Conservation (phyloP, 78 protist species). For the Tieghemostelium lacteum region DNA sequence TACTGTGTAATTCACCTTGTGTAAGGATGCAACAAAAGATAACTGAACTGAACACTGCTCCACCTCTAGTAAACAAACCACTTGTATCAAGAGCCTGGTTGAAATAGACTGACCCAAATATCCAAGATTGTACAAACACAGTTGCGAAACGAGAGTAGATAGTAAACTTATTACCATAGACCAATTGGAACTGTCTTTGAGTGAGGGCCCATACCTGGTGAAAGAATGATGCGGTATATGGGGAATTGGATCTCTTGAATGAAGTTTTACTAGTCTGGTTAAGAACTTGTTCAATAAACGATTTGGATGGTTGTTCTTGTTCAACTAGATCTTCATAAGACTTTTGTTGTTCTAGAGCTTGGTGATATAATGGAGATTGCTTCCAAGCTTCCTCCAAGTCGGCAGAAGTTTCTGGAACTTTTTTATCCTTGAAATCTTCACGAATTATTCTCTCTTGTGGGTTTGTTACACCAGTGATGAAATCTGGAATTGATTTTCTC, state of each 20-base stretch:
- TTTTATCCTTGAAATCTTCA: conserved; percentile 36
- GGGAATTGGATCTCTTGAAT: background rate
- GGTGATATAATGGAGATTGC: background rate
- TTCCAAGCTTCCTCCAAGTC: conserved; percentile 68
- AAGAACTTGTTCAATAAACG: conserved; percentile 22
- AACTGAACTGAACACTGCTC: conserved; percentile 38
- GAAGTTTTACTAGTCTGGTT: conserved; percentile 26
- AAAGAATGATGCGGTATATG: conserved; percentile 40
- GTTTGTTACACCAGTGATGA: conserved; percentile 72
- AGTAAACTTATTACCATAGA: conserved; percentile 58
- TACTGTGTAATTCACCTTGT: background rate
- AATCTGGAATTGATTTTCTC: conserved; percentile 72
- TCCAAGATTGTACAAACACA: conserved; percentile 7
- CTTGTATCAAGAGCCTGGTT: background rate
- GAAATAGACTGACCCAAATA: conserved; percentile 60
- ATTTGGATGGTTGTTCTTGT: conserved; percentile 14
- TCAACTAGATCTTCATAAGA: conserved; percentile 32
- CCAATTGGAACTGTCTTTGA: conserved; percentile 24
- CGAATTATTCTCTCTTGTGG: conserved; percentile 70
- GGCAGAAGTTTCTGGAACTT: conserved; percentile 41
- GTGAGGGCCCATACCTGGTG: conserved; percentile 38
- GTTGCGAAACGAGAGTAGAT: conserved; percentile 18
- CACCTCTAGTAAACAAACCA: conserved; percentile 68
- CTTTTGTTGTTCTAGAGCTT: background rate
- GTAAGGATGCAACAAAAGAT: background rate